Evolutionary conservation across 257 asterid species (phyloP), one percentile per base, ranked within the genome.

Genomic region (Solanum commersonii): DNA sequence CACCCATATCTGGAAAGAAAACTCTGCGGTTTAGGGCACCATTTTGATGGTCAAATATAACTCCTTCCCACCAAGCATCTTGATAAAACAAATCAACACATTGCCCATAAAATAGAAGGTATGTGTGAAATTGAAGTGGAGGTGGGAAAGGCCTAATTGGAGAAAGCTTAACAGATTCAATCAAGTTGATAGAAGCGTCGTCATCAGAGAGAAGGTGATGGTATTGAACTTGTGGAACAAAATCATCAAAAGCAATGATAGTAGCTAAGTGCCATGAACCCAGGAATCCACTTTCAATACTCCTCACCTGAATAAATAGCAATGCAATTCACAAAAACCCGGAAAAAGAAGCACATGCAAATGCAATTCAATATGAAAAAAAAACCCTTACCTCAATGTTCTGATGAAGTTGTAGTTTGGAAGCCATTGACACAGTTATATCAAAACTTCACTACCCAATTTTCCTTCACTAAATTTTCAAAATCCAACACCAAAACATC

Each of bases 1-100:
- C 98, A 7, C 98, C 98, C 92, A 93, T 87, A 71, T 94, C 98
- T 0, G 98, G 98, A 68, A 95, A 95, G 92, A 94, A 94, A 83
- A 95, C 87, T 33, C 92, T 92, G 38, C 96, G 84, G 14, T 52
- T 79, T 77, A 88, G 88, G 22, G 87, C 44, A 33, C 94, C 95
- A 56, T 92, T 93, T 71, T 90, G 91, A n/a, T 77, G 91, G 88
- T 95, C 98, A 79, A 95, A 91, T 71, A 95, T 67, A 77, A 95
- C 98, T 82, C 98, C 98, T 90, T 95, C 98, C 98, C 98, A 95
- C 98, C 98, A 95, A 6, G 96, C 96, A 87, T 93, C 96, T 87
- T 87, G 86, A 29, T 91, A 86, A 65, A 87, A 89, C 79, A 90
- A 25, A 87, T 95, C 98, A 8, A 94, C 96, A 87, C 98, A 95